These are phyloP conservation scores for Phytophthora crassamura DNA, from an alignment of 352 stramenopile species.

Conservation along the genomic window DNA sequence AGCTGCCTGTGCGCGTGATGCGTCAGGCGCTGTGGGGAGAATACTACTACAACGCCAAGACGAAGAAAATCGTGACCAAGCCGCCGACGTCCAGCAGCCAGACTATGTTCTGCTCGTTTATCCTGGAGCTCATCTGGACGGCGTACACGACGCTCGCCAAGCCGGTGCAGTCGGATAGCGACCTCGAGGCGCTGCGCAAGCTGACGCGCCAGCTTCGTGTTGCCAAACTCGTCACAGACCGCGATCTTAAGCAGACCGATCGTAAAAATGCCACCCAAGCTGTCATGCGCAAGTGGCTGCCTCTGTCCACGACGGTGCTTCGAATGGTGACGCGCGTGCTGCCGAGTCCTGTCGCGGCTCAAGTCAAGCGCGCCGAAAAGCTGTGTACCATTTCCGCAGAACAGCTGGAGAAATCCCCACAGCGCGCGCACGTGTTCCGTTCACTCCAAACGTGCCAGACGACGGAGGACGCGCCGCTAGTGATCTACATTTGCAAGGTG, in stretches of 20 bases:
- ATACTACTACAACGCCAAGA: constrained; percentile 91
- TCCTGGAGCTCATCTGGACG: constrained; percentile 92
- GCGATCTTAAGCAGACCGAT: constrained; percentile 77
- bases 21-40: constrained; percentile 92
- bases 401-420: constrained; percentile 36
- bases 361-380: constrained; percentile 73
- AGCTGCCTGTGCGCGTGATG: constrained; percentile 66
- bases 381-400: constrained; percentile 59
- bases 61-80: constrained; percentile 90
- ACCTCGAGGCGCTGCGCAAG: constrained; percentile 63
- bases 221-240: constrained; percentile 68
- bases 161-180: constrained; percentile 52
- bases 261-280: constrained; percentile 64
- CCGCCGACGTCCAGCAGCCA: constrained; percentile 70
- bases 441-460: constrained; percentile 70
- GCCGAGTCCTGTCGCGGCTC: constrained; percentile 75
- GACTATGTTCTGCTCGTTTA: constrained; percentile 94
- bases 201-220: constrained; percentile 74
- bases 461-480: constrained; percentile 63
- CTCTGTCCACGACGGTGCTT: constrained; percentile 85
- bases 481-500: constrained; percentile 95
- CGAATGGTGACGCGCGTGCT: constrained; percentile 91
- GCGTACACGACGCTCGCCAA: constrained; percentile 77
- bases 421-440: constrained; percentile 50
- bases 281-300: constrained; percentile 92